phyloP scores from a whole-genome alignment of 768 basidiomycete genomes.

The Phallus indusiatus region DNA sequence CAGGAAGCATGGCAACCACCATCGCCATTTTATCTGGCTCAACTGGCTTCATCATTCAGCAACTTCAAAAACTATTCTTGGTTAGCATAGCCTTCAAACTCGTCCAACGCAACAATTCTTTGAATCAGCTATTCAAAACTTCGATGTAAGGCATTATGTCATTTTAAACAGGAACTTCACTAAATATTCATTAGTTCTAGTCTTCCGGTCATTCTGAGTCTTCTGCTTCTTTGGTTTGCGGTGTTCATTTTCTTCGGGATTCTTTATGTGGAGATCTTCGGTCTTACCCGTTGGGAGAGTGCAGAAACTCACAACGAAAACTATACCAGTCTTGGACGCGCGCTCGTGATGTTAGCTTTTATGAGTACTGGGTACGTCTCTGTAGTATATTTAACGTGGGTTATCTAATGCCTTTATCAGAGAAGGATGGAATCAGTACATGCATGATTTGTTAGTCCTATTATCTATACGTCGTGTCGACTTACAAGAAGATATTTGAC shows the following conservation, averaged over 20 bases:
- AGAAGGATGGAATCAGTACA: constrained; percentile 94
- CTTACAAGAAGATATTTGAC: constrained; percentile 3
- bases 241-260: constrained; percentile 90
- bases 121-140: constrained; percentile 96
- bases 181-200: constrained; percentile 47
- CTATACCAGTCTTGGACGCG: constrained; percentile 67
- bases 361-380: constrained; percentile 79
- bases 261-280: constrained; percentile 83
- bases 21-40: constrained; percentile 46
- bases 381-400: background rate
- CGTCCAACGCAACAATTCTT: constrained; percentile 74
- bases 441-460: constrained; percentile 86
- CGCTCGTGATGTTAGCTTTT: constrained; percentile 84
- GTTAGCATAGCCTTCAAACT: constrained; percentile 92
- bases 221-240: constrained; percentile 82
- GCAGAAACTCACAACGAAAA: constrained; percentile 63
- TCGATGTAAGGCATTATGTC: constrained; percentile 55
- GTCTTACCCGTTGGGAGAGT: constrained; percentile 76
- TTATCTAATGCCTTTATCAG: constrained; percentile 29
- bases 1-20: constrained; percentile 78
- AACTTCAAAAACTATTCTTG: constrained; percentile 84
- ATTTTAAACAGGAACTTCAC: background rate
- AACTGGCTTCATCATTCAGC: constrained; percentile 43
- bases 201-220: constrained; percentile 73
- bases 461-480: background rate